A percentile compares a stretch with the other conserved stretches of the same genome.
Conservation (phyloP, 192 early-diverging fungal species). For the Coemansia sp. region DNA sequence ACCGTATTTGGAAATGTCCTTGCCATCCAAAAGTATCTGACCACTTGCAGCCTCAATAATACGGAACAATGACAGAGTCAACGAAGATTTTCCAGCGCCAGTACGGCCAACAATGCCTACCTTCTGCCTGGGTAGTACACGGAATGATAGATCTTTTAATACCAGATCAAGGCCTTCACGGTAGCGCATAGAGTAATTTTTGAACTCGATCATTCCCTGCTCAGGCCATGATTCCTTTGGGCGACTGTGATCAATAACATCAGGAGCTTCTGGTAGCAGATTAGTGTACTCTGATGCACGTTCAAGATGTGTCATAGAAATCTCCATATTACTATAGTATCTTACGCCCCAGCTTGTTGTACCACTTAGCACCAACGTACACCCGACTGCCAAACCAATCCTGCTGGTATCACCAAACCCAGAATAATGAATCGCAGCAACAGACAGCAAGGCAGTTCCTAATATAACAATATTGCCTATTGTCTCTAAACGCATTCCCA, state of each 20-base stretch:
- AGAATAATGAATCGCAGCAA: slow-evolving; percentile 57
- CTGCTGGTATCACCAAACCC: slow-evolving; percentile 69
- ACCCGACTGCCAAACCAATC: slow-evolving; percentile 66
- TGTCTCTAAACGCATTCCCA: slow-evolving; percentile 75
- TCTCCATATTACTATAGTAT: slow-evolving; percentile 69
- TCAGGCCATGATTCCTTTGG: slow-evolving; percentile 71
- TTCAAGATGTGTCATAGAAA: slow-evolving; percentile 56
- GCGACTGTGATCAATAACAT: slow-evolving; percentile 59
- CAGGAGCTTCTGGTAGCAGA: slow-evolving; percentile 75
- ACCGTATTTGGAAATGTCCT: slow-evolving; percentile 61
- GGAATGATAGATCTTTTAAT: slow-evolving; percentile 55
- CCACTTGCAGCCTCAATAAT: slow-evolving; percentile 65
- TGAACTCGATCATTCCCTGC: slow-evolving; percentile 72
- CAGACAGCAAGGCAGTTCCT: slow-evolving; percentile 70
- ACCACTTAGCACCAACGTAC: slow-evolving; percentile 58
- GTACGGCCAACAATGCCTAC: slow-evolving; percentile 67
- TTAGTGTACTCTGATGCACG: slow-evolving; percentile 82
- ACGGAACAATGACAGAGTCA: slow-evolving; percentile 65
- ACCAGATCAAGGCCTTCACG: slow-evolving; percentile 76
- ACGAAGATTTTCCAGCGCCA: slow-evolving; percentile 69
- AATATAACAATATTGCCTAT: slow-evolving; percentile 79
- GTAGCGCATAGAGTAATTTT: slow-evolving; percentile 78
- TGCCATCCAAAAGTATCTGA: slow-evolving; percentile 62
- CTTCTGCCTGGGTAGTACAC: slow-evolving; percentile 54
- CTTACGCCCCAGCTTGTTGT: slow-evolving; percentile 88